Percentiles rank a stretch among this genome's conserved stretches.
Evolutionary conservation across 2,329 filamentous ascomycete species (phyloP).

Genomic region (Fusarium sp.): DNA sequence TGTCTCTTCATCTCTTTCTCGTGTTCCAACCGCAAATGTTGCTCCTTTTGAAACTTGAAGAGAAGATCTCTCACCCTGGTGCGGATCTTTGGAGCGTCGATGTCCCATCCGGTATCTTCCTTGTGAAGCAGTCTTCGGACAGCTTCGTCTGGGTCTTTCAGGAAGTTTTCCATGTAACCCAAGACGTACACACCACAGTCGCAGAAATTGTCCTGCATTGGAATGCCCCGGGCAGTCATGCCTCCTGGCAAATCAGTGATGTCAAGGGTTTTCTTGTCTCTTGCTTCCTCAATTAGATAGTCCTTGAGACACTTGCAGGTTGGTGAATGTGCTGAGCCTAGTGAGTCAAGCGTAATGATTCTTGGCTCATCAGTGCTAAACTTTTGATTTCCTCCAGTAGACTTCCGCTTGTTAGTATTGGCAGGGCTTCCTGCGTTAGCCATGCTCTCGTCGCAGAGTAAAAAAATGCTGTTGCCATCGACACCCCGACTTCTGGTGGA

Average conservation of each 20-base stretch:
- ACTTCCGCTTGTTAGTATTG: conserved; percentile 28
- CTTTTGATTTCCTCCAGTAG: conserved; percentile 35
- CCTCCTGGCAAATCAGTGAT: conserved; percentile 54
- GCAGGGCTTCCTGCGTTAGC: neutral
- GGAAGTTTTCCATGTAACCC: conserved; percentile 85
- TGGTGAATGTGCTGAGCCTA: conserved; percentile 71
- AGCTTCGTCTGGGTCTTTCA: conserved; percentile 78
- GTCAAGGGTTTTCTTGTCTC: conserved; percentile 64
- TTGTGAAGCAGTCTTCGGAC: conserved; percentile 72
- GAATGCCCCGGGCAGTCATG: conserved; percentile 80
- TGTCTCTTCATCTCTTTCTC: conserved; percentile 51
- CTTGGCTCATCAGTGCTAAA: conserved; percentile 66
- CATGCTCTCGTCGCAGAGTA: neutral
- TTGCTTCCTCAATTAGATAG: conserved; percentile 81
- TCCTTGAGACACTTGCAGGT: conserved; percentile 77
- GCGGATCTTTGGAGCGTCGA: conserved; percentile 71
- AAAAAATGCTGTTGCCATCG: neutral
- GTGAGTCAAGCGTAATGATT: conserved; percentile 89
- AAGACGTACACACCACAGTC: conserved; percentile 92
- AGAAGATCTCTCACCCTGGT: conserved; percentile 73
- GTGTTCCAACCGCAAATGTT: conserved; percentile 57
- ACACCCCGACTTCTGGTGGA: conserved; percentile 7
- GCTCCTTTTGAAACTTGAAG: conserved; percentile 69
- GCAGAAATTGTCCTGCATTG: conserved; percentile 82
- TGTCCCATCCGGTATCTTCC: conserved; percentile 61